phyloP scores from a whole-genome alignment of 257 asterid species.

The Solanum virginianum region DNA sequence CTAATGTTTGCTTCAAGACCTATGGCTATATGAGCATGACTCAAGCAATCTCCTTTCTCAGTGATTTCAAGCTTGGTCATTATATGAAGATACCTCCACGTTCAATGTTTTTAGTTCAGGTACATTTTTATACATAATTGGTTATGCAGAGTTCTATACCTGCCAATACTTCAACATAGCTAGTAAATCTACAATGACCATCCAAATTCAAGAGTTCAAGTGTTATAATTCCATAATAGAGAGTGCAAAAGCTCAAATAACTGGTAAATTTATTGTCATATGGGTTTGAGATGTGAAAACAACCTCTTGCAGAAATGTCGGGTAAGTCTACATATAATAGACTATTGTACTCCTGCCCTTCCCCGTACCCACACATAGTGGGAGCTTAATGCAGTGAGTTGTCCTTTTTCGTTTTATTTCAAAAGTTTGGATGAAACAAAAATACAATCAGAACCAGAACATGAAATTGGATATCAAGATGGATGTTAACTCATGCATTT shows the following conservation, averaged over 20 bases:
- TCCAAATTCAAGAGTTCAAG: not conserved
- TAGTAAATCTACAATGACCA: not conserved
- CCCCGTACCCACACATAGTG: not conserved
- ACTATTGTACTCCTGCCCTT: not conserved
- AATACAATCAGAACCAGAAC: not conserved
- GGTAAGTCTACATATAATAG: not conserved
- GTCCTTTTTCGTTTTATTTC: not conserved
- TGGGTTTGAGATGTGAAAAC: not conserved
- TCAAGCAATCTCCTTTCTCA: conserved; percentile 63
- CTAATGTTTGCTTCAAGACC: conserved; percentile 62
- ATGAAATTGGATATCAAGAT: not conserved
- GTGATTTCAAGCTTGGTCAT: conserved; percentile 80
- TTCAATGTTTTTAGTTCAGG: conserved; percentile 84
- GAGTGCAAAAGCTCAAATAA: not conserved
- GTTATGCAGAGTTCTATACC: not conserved
- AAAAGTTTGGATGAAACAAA: not conserved
- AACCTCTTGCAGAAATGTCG: not conserved
- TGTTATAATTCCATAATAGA: not conserved
- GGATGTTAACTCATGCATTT: not conserved
- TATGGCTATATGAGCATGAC: conserved; percentile 73
- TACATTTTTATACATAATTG: not conserved
- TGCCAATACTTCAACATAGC: not conserved
- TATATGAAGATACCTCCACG: conserved; percentile 84
- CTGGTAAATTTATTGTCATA: not conserved
- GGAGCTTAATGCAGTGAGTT: not conserved